Conservation (phyloP, 2,329 filamentous ascomycete genomes). For the Aspergillus sp. region DNA sequence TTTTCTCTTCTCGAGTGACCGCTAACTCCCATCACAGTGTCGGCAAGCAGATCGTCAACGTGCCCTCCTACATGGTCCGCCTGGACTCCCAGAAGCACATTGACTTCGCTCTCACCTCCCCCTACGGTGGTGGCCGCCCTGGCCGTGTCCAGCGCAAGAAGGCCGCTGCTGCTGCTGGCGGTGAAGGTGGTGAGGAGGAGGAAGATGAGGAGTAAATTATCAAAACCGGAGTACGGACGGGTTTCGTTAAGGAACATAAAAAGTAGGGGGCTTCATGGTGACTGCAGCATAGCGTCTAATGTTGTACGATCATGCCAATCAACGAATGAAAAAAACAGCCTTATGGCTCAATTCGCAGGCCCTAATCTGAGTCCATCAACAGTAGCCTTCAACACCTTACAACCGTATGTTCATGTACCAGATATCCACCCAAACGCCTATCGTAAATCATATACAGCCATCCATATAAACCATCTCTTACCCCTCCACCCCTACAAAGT, state of each 20-base stretch:
- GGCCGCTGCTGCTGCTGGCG: slow-evolving; percentile 88
- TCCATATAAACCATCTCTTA: slow-evolving; percentile 10
- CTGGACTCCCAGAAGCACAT: slow-evolving; percentile 99
- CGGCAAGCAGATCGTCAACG: slow-evolving; percentile 99
- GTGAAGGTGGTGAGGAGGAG: slow-evolving; percentile 58
- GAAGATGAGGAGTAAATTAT: slow-evolving; percentile 69
- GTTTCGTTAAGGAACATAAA: slow-evolving; percentile 35
- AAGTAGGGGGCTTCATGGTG: slow-evolving; percentile 33
- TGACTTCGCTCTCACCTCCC: slow-evolving; percentile 95
- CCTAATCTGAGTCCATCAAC: slow-evolving; percentile 11
- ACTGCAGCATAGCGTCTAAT: slow-evolving; percentile 38
- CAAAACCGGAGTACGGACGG: slow-evolving; percentile 36
- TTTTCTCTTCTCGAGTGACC: not conserved
- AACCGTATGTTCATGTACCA: not conserved
- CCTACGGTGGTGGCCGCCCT: slow-evolving; percentile 94
- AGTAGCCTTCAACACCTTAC: not conserved
- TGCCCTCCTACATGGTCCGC: slow-evolving; percentile 98
- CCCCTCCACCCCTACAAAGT: slow-evolving; percentile 32
- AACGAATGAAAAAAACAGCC: slow-evolving; percentile 37
- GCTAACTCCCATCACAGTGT: slow-evolving; percentile 55
- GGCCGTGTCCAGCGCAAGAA: slow-evolving; percentile 99
- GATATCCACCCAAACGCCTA: slow-evolving; percentile 20
- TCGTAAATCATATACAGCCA: slow-evolving; percentile 20
- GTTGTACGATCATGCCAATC: slow-evolving; percentile 40
- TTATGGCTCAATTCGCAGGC: slow-evolving; percentile 35